These are phyloP conservation scores for Wickerhamomyces sp. DNA, from an alignment of 1,139 yeast species.

Conservation along the genomic window DNA sequence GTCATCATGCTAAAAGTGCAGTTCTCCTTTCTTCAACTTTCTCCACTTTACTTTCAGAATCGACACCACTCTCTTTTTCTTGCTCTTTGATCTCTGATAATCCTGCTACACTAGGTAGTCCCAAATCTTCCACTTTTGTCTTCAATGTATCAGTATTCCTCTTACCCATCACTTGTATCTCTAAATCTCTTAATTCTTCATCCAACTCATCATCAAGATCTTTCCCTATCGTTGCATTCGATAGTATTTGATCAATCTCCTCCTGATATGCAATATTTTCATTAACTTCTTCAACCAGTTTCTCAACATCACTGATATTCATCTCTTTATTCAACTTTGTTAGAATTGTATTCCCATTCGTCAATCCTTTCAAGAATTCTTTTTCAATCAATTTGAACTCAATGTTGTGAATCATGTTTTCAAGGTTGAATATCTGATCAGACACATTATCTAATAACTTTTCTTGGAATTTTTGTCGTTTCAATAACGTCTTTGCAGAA, in stretches of 20 bases:
- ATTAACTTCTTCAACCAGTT: conserved; percentile 75
- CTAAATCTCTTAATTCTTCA: conserved; percentile 44
- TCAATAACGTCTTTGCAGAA: conserved; percentile 61
- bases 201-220: conserved; percentile 51
- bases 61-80: conserved; percentile 1
- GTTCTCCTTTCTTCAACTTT: conserved; percentile 8
- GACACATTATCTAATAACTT: conserved; percentile 63
- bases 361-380: conserved; percentile 74
- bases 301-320: conserved; percentile 75
- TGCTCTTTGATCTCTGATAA: conserved; percentile 14
- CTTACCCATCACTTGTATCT: conserved; percentile 27
- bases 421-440: conserved; percentile 73
- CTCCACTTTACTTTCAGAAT: not conserved
- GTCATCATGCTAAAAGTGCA: conserved; percentile 13
- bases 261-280: conserved; percentile 79
- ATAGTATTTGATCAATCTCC: conserved; percentile 48
- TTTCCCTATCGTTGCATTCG: conserved; percentile 38
- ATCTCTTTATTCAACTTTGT: conserved; percentile 72
- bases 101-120: conserved; percentile 14
- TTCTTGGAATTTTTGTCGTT: conserved; percentile 80
- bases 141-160: not conserved
- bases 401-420: conserved; percentile 64
- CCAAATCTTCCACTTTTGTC: conserved; percentile 1
- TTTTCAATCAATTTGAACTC: conserved; percentile 87
- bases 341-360: conserved; percentile 74